Evolutionary conservation across 169 alveolate species (phyloP).

Genomic region (Eimeria necatrix): DNA sequence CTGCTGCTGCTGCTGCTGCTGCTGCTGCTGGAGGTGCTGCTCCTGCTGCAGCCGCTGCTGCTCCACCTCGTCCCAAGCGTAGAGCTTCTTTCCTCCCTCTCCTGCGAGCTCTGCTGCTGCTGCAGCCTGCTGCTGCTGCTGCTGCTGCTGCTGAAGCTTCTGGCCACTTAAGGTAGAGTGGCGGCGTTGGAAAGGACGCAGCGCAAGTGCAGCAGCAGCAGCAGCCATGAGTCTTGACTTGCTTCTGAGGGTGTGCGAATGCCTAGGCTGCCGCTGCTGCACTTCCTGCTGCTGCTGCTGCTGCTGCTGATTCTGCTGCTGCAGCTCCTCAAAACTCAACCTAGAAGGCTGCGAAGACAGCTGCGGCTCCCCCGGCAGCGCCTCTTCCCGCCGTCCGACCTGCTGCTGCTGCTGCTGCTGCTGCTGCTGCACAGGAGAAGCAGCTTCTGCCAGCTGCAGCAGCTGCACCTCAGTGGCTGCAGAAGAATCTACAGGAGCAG

Average conservation of each 20-base stretch:
- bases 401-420: background rate
- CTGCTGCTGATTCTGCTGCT: slow-evolving; percentile 1
- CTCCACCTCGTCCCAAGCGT: too few relatives aligned
- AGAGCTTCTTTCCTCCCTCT: background rate
- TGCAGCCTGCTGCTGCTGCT: background rate
- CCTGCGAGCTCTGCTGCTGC: background rate
- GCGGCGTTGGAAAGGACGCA: slow-evolving; percentile 14
- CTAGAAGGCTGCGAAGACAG: too few relatives aligned
- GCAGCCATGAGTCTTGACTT: slow-evolving; percentile 13
- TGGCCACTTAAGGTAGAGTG: background rate
- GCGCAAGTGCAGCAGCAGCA: slow-evolving; percentile 37
- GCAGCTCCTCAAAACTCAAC: too few relatives aligned
- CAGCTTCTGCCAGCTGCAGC: background rate
- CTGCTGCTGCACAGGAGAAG: background rate
- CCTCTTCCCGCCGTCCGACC: background rate
- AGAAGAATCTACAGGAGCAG: background rate
- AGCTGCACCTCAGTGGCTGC: background rate
- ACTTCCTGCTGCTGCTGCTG: slow-evolving; percentile 10
- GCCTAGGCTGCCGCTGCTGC: slow-evolving; percentile 10
- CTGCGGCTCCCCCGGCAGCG: too few relatives aligned
- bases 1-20: slow-evolving; percentile 24
- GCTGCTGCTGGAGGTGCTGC: background rate
- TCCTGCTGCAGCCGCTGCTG: too few relatives aligned
- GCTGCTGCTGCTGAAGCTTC: background rate
- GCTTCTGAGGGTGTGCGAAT: background rate